Conservation (phyloP, 1,139 yeast species). For the Blastobotrys proliferans region DNA sequence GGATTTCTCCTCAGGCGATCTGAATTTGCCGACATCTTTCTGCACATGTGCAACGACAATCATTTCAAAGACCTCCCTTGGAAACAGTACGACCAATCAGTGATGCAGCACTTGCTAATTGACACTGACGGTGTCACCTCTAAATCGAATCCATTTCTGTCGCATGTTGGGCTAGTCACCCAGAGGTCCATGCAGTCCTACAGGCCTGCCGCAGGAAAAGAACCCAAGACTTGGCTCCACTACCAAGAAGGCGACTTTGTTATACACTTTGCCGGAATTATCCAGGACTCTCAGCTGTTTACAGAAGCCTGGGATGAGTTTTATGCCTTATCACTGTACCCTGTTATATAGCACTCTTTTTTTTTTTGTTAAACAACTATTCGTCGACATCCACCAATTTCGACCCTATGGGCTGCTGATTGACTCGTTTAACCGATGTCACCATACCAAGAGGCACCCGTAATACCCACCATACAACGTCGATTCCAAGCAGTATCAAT, state of each 20-base stretch:
- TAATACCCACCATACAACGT: slow-evolving; percentile 19
- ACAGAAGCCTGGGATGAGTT: too few species aligned
- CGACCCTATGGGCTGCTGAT: too few species aligned
- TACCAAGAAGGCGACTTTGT: slow-evolving; percentile 8
- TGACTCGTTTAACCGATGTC: not conserved
- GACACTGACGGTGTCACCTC: too few species aligned
- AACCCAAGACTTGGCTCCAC: too few species aligned
- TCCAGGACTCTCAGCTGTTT: too few species aligned
- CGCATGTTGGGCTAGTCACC: slow-evolving; percentile 7
- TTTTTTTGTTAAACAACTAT: too few species aligned
- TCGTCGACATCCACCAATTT: too few species aligned
- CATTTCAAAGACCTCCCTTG: not conserved
- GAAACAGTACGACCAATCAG: slow-evolving; percentile 6
- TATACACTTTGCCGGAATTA: slow-evolving; percentile 10
- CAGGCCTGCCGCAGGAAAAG: slow-evolving; percentile 1
- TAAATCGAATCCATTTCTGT: too few species aligned
- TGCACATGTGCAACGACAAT: slow-evolving; percentile 9
- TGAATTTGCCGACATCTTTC: slow-evolving; percentile 27
- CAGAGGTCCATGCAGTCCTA: slow-evolving; percentile 9
- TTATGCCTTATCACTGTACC: too few species aligned
- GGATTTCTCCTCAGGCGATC: slow-evolving; percentile 33
- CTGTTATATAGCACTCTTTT: too few species aligned
- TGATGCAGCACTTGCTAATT: slow-evolving; percentile 1
- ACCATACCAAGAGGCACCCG: slow-evolving; percentile 7
- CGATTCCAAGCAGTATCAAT: slow-evolving; percentile 23